phyloP scores from a whole-genome alignment of 192 early-diverging fungal genomes.

The Haplosporangium gracile region DNA sequence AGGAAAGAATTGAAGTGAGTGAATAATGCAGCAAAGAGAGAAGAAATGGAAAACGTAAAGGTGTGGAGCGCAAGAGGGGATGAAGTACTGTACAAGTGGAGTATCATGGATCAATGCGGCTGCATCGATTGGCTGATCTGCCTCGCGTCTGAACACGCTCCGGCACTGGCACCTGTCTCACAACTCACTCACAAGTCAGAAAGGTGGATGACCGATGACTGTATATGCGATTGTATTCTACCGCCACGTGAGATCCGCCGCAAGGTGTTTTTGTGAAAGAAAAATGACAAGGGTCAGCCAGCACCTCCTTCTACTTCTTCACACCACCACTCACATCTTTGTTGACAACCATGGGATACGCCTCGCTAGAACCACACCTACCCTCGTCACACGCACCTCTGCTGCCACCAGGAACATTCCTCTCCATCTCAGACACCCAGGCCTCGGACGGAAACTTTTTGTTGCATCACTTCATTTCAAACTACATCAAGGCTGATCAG shows the following conservation, averaged over 20 bases:
- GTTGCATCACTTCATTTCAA: conserved; percentile 72
- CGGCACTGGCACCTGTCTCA: neutral
- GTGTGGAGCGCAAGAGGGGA: neutral
- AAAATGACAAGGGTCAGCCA: neutral
- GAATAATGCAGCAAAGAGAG: neutral
- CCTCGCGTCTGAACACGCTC: neutral
- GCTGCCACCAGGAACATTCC: conserved; percentile 56
- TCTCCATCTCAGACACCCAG: conserved; percentile 70
- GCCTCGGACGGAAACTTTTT: conserved; percentile 70
- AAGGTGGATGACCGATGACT: neutral
- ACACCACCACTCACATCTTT: neutral
- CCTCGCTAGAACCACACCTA: conserved; percentile 61
- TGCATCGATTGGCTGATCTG: neutral
- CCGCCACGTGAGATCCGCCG: neutral
- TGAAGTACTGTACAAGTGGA: conserved; percentile 2
- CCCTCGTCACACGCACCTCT: conserved; percentile 59
- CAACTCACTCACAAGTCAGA: neutral
- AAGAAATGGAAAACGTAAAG: neutral
- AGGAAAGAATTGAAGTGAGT: neutral
- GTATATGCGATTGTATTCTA: neutral
- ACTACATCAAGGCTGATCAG: conserved; percentile 68
- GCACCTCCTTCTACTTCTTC: neutral
- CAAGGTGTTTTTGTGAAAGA: neutral
- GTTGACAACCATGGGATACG: conserved; percentile 59
- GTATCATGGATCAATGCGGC: neutral